Base-by-base conservation (phyloP, 805 yeast genomes). In the Saccharomyces paradoxus region DNA sequence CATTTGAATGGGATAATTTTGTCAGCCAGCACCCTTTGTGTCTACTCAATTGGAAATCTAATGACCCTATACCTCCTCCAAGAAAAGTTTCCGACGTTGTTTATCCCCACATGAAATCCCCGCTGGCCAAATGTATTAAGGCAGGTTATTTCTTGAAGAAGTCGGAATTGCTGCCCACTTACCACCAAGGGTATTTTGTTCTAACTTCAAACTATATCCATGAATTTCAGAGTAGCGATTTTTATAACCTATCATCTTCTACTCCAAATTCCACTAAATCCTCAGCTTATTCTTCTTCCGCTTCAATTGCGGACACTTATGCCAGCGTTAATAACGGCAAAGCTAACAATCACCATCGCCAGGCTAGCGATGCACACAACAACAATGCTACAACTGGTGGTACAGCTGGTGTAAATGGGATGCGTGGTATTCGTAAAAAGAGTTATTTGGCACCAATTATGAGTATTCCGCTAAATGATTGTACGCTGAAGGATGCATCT, bases 1-100 rank as follows among this genome's bases (percentile, higher is more conserved):
- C 77, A 46, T 71, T 79, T 57, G 91, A 85, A 67, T 85, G 89
- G 89, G 87, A 84, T 63, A 79, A 79, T 50, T 84, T 83, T 57
- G 81, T 85, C 51, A 71, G 74, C 49, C 69, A 71, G 50, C 74
- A 74, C 29, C 74, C 71, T 29, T 71, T 74, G 54, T 73, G 80
- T 51, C 55, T 79, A 31, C 60, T 71, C 53, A 62, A 68, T 49
- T 66, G 72, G 68, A 72, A 71, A 55, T 65, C 78, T 4, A 69
- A 64, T 26, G 71, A 70, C 46, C 71, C 74, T 5, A 58, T 72
- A n/a, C 79, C 78, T 30, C 67, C 68, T 48, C 69, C 74, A 29
- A 67, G 82, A 55, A 79, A 77, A 56, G 67, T 81, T 49, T 71
- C 81, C 1, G 84, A 82, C 58, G 71, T 77, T 13, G 55, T 70